A percentile compares a stretch with the other conserved stretches of the same genome.
These are phyloP conservation scores for Haberlea rhodopensis DNA, from an alignment of 257 asterid genomes.

Conservation along the genomic window DNA sequence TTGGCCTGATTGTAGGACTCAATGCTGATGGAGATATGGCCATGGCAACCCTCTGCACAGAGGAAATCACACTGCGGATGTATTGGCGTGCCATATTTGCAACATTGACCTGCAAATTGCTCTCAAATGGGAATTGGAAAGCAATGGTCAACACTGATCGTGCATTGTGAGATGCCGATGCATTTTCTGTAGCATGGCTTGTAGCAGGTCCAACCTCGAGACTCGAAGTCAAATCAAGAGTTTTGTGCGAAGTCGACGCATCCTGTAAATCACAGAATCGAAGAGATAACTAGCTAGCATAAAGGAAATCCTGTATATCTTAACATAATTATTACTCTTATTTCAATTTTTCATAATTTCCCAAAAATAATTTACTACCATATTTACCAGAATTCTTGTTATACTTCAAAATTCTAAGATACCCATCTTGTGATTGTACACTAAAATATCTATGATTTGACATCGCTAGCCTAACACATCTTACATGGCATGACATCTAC, in stretches of 20 bases:
- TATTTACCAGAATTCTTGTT: neutral
- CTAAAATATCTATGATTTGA: too few relatives aligned
- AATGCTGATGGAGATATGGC: constrained; percentile 81
- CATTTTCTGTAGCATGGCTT: constrained; percentile 31
- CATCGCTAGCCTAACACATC: neutral
- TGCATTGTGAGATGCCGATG: constrained; percentile 41
- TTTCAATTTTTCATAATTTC: neutral
- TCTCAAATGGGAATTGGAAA: constrained; percentile 93
- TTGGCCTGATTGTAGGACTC: constrained; percentile 52
- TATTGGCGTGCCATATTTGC: constrained; percentile 92
- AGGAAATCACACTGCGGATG: constrained; percentile 85
- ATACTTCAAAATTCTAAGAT: neutral
- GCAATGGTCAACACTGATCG: constrained; percentile 88
- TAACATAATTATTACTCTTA: neutral
- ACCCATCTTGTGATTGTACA: neutral
- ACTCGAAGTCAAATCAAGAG: constrained; percentile 80
- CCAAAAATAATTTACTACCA: too few relatives aligned
- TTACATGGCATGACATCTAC: neutral
- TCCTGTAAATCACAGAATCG: constrained; percentile 48
- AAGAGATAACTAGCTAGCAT: neutral
- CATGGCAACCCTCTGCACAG: constrained; percentile 93
- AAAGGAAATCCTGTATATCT: neutral
- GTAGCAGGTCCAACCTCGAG: constrained; percentile 65
- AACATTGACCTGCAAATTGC: constrained; percentile 71
- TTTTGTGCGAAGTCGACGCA: constrained; percentile 44